These are phyloP conservation scores for Malus fusca DNA, from an alignment of 306 rosid genomes.

Conservation along the genomic window DNA sequence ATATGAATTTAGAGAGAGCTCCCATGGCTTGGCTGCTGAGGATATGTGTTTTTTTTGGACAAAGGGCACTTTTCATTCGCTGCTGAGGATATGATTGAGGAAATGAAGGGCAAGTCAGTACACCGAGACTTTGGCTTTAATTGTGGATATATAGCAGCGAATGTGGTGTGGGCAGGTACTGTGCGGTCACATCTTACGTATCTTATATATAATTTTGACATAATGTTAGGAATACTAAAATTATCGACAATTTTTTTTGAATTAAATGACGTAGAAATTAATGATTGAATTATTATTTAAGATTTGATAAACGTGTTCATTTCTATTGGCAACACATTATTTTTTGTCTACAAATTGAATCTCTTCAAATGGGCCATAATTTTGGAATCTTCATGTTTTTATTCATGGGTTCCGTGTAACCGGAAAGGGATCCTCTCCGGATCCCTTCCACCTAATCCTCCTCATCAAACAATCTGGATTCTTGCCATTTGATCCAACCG, in stretches of 20 bases:
- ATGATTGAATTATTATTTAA: too few relatives aligned
- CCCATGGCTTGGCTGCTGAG: conserved; percentile 34
- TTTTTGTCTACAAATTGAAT: too few relatives aligned
- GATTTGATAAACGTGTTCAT: too few relatives aligned
- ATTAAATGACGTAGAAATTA: too few relatives aligned
- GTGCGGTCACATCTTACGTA: not conserved
- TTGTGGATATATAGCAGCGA: not conserved
- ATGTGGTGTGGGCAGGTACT: not conserved
- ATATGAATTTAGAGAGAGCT: conserved; percentile 48
- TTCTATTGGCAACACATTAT: too few relatives aligned
- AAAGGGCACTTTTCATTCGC: not conserved
- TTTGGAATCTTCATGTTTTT: too few relatives aligned
- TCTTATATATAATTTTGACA: not conserved
- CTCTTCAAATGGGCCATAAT: not conserved
- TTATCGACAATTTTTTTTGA: too few relatives aligned
- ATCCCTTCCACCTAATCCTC: too few relatives aligned
- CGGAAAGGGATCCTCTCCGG: too few relatives aligned
- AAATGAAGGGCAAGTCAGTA: not conserved
- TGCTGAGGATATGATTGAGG: not conserved
- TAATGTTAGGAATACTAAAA: not conserved
- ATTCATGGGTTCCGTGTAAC: too few relatives aligned
- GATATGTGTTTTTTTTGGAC: not conserved
- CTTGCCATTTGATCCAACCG: too few relatives aligned
- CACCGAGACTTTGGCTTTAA: not conserved
- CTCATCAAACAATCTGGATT: too few relatives aligned